Conservation (phyloP, 768 basidiomycete species). For the Gelatoporia subvermispora region DNA sequence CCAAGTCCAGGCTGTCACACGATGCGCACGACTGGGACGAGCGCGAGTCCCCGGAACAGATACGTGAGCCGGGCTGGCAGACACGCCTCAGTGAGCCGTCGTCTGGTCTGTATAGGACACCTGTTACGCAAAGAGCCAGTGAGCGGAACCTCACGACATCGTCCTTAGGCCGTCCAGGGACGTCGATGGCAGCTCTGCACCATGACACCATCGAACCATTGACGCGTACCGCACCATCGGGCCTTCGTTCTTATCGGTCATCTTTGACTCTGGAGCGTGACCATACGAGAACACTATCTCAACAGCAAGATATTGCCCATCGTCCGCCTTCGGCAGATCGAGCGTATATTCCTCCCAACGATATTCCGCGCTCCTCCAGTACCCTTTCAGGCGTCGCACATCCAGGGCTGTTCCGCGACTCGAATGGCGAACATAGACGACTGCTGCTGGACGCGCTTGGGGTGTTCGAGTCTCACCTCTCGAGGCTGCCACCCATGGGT, state of each 20-base stretch:
- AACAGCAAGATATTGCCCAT: background rate
- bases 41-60: too few relatives aligned
- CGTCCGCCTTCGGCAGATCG: conserved; percentile 8
- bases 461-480: conserved; percentile 65
- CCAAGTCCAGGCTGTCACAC: background rate
- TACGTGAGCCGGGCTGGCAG: too few relatives aligned
- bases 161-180: conserved; percentile 18
- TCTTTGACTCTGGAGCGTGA: conserved; percentile 30
- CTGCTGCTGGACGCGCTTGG: conserved; percentile 65
- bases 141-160: too few relatives aligned
- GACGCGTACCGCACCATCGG: conserved; percentile 35
- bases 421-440: conserved; percentile 52
- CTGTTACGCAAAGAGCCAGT: too few relatives aligned
- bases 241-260: conserved; percentile 37
- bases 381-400: background rate
- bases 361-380: conserved; percentile 5
- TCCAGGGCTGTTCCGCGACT: conserved; percentile 9
- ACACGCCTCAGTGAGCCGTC: too few relatives aligned
- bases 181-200: conserved; percentile 32
- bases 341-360: conserved; percentile 12
- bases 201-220: conserved; percentile 19
- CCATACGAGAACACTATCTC: conserved; percentile 4
- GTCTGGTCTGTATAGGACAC: too few relatives aligned
- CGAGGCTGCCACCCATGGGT: conserved; percentile 45
- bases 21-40: background rate